Evolutionary conservation across 208 protist genomes (phyloP).

Genomic region (Trichomonas vaginalis): DNA sequence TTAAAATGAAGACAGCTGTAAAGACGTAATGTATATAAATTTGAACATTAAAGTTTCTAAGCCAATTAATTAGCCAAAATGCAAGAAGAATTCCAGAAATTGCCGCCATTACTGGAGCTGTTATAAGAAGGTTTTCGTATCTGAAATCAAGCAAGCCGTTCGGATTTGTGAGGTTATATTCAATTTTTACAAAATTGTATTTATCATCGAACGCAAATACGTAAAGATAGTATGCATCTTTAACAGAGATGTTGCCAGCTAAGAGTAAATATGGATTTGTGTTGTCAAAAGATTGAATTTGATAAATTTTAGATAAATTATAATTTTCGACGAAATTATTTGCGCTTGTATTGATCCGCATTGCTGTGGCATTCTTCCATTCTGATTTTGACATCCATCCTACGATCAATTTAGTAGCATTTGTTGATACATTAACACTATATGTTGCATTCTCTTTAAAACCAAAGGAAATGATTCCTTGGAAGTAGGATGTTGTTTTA

Average conservation of each 20-base stretch:
- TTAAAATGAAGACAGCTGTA: not conserved
- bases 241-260: not conserved
- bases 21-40: not conserved
- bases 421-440: not conserved
- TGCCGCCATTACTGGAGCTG: not conserved
- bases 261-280: not conserved
- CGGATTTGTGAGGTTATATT: not conserved
- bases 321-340: not conserved
- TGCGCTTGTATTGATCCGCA: not conserved
- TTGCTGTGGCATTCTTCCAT: not conserved
- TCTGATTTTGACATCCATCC: not conserved
- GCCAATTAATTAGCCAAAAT: not conserved
- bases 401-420: not conserved
- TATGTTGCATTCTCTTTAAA: not conserved
- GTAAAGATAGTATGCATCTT: not conserved
- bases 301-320: not conserved
- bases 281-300: not conserved
- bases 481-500: not conserved
- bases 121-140: not conserved
- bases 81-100: not conserved
- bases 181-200: not conserved
- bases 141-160: not conserved
- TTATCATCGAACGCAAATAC: not conserved
- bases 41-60: not conserved
- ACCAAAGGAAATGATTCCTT: not conserved